phyloP scores from a whole-genome alignment of 2,329 filamentous ascomycete species.

The Fusarium transvaalense region DNA sequence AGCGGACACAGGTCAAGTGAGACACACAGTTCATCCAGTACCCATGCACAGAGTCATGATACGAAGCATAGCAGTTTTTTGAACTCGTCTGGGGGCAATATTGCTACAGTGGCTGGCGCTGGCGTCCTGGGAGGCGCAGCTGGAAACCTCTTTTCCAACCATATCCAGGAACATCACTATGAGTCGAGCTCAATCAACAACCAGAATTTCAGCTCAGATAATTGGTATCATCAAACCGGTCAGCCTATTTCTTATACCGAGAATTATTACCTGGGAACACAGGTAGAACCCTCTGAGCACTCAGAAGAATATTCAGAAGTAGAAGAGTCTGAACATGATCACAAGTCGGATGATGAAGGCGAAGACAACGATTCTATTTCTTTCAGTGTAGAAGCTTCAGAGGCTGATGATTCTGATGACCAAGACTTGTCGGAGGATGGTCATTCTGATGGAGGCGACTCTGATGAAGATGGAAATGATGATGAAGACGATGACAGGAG shows the following conservation, averaged over 20 bases:
- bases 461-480: not conserved
- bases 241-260: not conserved
- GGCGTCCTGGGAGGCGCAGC: not conserved
- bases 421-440: not conserved
- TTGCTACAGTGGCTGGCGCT: not conserved
- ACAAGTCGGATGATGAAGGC: not conserved
- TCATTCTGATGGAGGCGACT: not conserved
- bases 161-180: not conserved
- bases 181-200: not conserved
- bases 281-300: not conserved
- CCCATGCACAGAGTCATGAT: not conserved
- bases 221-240: not conserved
- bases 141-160: conserved; percentile 5
- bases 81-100: not conserved
- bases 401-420: not conserved
- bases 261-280: not conserved
- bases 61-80: not conserved
- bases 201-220: not conserved
- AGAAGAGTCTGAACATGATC: not conserved
- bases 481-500: not conserved
- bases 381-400: not conserved
- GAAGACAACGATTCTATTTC: not conserved
- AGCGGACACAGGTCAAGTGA: not conserved
- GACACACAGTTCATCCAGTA: not conserved
- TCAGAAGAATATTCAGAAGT: not conserved